Base-by-base conservation (phyloP, 208 protist species). In the Wallacemonas collosoma region DNA sequence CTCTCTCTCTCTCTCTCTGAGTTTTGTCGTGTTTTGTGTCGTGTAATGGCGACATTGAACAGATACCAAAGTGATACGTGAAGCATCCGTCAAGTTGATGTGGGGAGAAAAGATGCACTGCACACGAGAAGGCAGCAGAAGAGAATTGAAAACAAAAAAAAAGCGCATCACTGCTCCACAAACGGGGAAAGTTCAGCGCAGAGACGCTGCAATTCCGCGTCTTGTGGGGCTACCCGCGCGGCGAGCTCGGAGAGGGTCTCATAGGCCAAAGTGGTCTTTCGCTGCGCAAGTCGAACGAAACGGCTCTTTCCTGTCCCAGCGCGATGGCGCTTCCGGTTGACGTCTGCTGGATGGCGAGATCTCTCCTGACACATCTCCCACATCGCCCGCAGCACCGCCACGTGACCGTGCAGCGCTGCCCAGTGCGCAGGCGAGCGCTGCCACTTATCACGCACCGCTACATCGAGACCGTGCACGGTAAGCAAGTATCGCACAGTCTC, bases 381-480 rank as follows among this genome's bases (percentile, higher is more conserved):
- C 77, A 91, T 82, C 39, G 53, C 72, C 50, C 70, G 61, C 54
- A 91, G 73, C 15, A 82, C 77, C 4, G 6, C 54, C 36, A 55
- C 15, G 55, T 91, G 81, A 0, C 70, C 71, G 60, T 91, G 85
- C 14, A 91, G 66, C 17, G 77, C 76, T 0, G 86, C 86, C 86
- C 86, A 91, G 72, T 91, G 86, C 53, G 67, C 83, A 9, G 86
- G 60, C 9, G 81, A 87, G 41, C 86, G 86, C 77, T 91, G 86
- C 86, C 86, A 91, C 74, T 85, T 87, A 50, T 91, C 86, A 6
- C 86, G 73, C 11, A 76, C 71, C 38, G 74, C 55, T 1, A 86
- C 41, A 54, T 67, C 62, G 44, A 77, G 43, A 12, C 55, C 38
- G 63, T 86, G 80, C 9, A 15, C 62, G 38, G 12, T 38, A 35